Percentiles rank a stretch among this genome's conserved stretches.
Evolutionary conservation across 2,329 filamentous ascomycete species (phyloP).

Genomic region (Colletotrichum kahawae): DNA sequence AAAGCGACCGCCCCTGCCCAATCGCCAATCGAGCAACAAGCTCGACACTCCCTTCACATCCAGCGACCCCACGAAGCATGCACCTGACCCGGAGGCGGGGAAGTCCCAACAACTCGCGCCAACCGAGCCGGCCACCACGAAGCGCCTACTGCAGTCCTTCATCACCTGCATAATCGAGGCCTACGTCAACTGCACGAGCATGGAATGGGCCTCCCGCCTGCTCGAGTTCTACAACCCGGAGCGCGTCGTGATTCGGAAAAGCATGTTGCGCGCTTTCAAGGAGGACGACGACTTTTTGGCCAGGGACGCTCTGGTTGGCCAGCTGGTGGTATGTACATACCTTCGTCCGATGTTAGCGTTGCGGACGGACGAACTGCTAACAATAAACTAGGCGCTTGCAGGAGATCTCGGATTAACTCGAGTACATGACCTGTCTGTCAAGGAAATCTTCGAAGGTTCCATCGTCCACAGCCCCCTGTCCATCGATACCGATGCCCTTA

Average conservation of each 20-base stretch:
- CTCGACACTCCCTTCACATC: conserved; percentile 60
- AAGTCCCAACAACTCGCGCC: conserved; percentile 55
- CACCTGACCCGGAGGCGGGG: conserved; percentile 65
- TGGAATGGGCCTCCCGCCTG: conserved; percentile 68
- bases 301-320: conserved; percentile 71
- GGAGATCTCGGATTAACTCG: conserved; percentile 61
- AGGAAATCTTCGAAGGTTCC: conserved; percentile 45
- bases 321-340: conserved; percentile 63
- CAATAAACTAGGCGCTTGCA: conserved; percentile 58
- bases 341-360: neutral
- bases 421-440: conserved; percentile 48
- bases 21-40: conserved; percentile 61
- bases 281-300: conserved; percentile 65
- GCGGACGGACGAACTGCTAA: conserved; percentile 14
- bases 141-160: conserved; percentile 74
- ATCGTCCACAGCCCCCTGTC: conserved; percentile 51
- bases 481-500: conserved; percentile 49
- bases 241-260: conserved; percentile 65
- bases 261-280: conserved; percentile 68
- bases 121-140: conserved; percentile 66
- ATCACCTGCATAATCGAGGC: conserved; percentile 79
- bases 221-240: conserved; percentile 73
- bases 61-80: conserved; percentile 59
- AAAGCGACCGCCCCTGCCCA: conserved; percentile 67
- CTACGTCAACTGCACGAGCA: conserved; percentile 66